Base-by-base conservation (phyloP, 2,329 filamentous ascomycete genomes). In the Microcyclosporella mali region DNA sequence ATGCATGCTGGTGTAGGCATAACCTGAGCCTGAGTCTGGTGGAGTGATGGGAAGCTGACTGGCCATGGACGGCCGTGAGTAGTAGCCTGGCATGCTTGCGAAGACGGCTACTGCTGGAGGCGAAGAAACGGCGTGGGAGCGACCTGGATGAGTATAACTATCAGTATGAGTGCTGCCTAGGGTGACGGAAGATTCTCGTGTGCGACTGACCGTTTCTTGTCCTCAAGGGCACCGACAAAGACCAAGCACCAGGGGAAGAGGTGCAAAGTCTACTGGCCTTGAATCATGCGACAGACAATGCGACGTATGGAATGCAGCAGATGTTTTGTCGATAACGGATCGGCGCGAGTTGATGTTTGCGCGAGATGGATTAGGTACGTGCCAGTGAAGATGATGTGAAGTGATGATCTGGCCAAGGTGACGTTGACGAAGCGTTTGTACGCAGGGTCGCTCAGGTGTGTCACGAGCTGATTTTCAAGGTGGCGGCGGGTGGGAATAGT, bases 71-170 rank as follows among this genome's bases (percentile, higher is more conserved):
- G 68, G 65, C 39, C 68, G 66, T 18, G 43, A 42, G 56, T 73
- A 73, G 60, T 73, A 73, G 56, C 70, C 69, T 53, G 71, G 71
- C 72, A 75, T 75, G 61, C 55, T 67, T 60, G 59, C 56, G 52
- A 51, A 52, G 52, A 27, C 37, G 51, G 60, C 55, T 55, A 54
- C 52, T 45, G 53, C 62, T 63, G 60, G 15, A 56, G 59, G 66
- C 65, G 65, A 68, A 70, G 70, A 65, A 66, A 63, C 55, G 56
- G 51, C 6, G 56, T 44, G 46, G 21, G 44, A 49, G 63, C 62
- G 61, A 65, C 68, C 57, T 49, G 36, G 17, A 25, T 25, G 30
- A 37, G 15, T 14, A 15, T 40, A 18, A 29, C 42, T n/a, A n/a
- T n/a, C n/a, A n/a, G n/a, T n/a, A n/a, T 52, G 37, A 50, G 45